phyloP scores from a whole-genome alignment of 805 yeast genomes.

The Nakazawaea wickerhamii region DNA sequence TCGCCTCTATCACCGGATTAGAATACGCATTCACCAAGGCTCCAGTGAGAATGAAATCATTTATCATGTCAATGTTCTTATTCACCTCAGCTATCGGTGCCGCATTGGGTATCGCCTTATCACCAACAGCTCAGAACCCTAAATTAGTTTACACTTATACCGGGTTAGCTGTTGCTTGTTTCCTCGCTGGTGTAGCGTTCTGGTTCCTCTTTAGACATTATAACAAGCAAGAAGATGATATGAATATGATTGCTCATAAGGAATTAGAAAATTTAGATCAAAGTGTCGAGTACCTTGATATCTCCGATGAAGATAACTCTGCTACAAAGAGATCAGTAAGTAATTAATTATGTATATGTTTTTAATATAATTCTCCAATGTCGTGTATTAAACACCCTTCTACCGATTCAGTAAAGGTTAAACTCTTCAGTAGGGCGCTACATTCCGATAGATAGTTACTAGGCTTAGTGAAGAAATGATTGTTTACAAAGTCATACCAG shows the following conservation, averaged over 20 bases:
- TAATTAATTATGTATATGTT: no score
- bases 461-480: no score
- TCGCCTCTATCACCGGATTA: conserved; percentile 76
- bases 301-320: no score
- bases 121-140: conserved; percentile 64
- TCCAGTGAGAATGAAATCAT: conserved; percentile 61
- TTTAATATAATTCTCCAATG: no score
- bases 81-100: conserved; percentile 74
- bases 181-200: conserved; percentile 55
- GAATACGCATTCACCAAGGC: conserved; percentile 85
- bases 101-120: conserved; percentile 68
- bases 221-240: conserved; percentile 51
- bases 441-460: no score
- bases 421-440: no score
- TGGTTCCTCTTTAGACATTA: conserved; percentile 53
- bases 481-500: no score
- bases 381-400: no score
- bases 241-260: conserved; percentile 42
- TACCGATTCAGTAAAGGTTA: no score
- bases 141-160: conserved; percentile 65
- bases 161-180: conserved; percentile 55
- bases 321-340: no score
- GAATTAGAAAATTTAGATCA: background rate
- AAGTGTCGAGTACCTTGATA: no score
- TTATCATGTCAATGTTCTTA: conserved; percentile 52